Percentiles rank a stretch among this genome's conserved stretches.
phyloP scores from a whole-genome alignment of 139 green algal species.

The Micractinium sp. region DNA sequence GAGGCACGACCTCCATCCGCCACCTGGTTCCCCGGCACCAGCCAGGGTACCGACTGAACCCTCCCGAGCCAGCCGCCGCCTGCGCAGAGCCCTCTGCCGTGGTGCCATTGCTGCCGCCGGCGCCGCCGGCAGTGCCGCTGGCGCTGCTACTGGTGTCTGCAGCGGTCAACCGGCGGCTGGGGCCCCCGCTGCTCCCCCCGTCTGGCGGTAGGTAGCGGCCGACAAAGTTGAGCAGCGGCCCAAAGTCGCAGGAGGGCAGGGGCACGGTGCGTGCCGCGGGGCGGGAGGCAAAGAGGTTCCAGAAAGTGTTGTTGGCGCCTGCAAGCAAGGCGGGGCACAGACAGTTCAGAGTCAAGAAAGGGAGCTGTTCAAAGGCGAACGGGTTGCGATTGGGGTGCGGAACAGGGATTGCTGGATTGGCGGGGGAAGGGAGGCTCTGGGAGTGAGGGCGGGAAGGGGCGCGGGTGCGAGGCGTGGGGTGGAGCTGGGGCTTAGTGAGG shows the following conservation, averaged over 20 bases:
- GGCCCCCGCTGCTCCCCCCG: background rate
- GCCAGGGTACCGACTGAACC: background rate
- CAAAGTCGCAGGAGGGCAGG: conserved; percentile 3
- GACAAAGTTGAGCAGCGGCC: conserved; percentile 19
- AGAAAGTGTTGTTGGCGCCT: conserved; percentile 22
- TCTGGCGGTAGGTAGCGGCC: background rate
- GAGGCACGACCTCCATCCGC: background rate
- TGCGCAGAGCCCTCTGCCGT: background rate
- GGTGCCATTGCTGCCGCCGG: background rate
- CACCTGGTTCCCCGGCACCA: background rate
- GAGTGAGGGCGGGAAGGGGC: too few relatives aligned
- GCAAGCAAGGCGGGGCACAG: background rate
- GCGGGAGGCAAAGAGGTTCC: background rate
- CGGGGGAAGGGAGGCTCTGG: too few relatives aligned
- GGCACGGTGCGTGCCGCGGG: background rate
- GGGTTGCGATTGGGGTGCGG: background rate
- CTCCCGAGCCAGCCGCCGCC: background rate
- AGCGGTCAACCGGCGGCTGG: background rate
- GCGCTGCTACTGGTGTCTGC: background rate
- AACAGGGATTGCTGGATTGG: too few relatives aligned
- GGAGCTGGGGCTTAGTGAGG: too few relatives aligned
- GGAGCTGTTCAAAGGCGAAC: too few relatives aligned
- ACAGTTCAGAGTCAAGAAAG: background rate
- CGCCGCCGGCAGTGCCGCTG: background rate
- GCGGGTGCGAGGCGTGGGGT: too few relatives aligned